phyloP scores from a whole-genome alignment of 768 basidiomycete genomes.

The Neoboletus magnificus region DNA sequence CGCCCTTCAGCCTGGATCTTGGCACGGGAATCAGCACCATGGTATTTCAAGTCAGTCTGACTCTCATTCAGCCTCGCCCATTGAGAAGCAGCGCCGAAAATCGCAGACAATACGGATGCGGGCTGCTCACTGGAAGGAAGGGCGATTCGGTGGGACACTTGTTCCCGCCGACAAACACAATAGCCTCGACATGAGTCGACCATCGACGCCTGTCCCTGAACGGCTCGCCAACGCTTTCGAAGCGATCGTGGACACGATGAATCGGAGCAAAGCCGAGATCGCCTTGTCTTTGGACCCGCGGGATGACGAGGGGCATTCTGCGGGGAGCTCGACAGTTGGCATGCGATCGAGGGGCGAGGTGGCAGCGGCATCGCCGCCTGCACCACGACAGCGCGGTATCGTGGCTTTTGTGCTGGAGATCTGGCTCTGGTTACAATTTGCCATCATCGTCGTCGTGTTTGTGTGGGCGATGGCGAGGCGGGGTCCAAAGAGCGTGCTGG shows the following conservation, averaged over 20 bases:
- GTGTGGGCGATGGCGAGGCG: conserved; percentile 76
- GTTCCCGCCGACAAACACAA: conserved; percentile 16
- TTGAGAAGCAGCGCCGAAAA: conserved; percentile 34
- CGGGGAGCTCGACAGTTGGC: neutral
- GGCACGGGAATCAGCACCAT: conserved; percentile 9
- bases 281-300: conserved; percentile 7
- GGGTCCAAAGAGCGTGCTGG: conserved; percentile 68
- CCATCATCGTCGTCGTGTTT: conserved; percentile 70
- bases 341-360: conserved; percentile 3
- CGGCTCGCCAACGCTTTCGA: conserved; percentile 45
- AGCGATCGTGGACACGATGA: conserved; percentile 43
- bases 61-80: conserved; percentile 13
- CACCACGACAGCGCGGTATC: conserved; percentile 32
- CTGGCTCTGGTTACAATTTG: conserved; percentile 85
- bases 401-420: conserved; percentile 59
- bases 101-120: conserved; percentile 55
- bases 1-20: conserved; percentile 4
- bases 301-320: conserved; percentile 5
- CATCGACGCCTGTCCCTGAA: conserved; percentile 36
- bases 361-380: conserved; percentile 10
- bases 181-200: conserved; percentile 19
- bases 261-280: conserved; percentile 16
- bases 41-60: conserved; percentile 27
- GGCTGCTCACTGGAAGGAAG: conserved; percentile 57
- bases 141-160: conserved; percentile 44